Evolutionary conservation across 179 eudicot species (phyloP).

Genomic region (Corrigiola litoralis): DNA sequence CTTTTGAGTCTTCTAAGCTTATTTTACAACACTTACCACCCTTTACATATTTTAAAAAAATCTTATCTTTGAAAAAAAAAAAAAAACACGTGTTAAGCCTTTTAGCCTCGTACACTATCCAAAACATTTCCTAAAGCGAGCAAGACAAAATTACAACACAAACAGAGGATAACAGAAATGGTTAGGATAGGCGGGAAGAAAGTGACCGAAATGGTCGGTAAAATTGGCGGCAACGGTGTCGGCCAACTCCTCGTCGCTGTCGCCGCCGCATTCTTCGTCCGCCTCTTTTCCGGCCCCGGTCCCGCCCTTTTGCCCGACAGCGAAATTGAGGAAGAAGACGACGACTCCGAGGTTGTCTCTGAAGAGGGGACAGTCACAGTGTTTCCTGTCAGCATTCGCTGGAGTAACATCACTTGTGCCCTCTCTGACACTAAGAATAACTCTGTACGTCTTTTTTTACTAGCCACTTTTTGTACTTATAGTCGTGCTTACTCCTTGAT

Average conservation of each 20-base stretch:
- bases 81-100: too few relatives aligned
- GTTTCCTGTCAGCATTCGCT: slow-evolving; percentile 68
- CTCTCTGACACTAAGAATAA: slow-evolving; percentile 58
- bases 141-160: neutral
- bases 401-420: slow-evolving; percentile 73
- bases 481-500: neutral
- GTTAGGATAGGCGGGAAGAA: slow-evolving; percentile 35
- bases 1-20: too few relatives aligned
- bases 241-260: slow-evolving; percentile 70
- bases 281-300: slow-evolving; percentile 61
- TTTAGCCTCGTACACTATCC: too few relatives aligned
- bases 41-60: too few relatives aligned
- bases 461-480: too few relatives aligned
- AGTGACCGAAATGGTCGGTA: slow-evolving; percentile 26
- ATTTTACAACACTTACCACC: too few relatives aligned
- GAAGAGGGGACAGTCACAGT: slow-evolving; percentile 43
- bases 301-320: slow-evolving; percentile 44
- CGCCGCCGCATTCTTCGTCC: slow-evolving; percentile 73
- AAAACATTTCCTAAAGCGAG: too few relatives aligned
- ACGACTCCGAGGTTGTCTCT: slow-evolving; percentile 13
- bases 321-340: slow-evolving; percentile 33
- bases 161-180: slow-evolving; percentile 24
- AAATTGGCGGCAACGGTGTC: slow-evolving; percentile 47
- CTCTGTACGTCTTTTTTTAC: slow-evolving; percentile 27
- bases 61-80: too few relatives aligned